A percentile compares a stretch with the other conserved stretches of the same genome.
Evolutionary conservation across 257 asterid genomes (phyloP).

Genomic region (Scutellaria galericulata): DNA sequence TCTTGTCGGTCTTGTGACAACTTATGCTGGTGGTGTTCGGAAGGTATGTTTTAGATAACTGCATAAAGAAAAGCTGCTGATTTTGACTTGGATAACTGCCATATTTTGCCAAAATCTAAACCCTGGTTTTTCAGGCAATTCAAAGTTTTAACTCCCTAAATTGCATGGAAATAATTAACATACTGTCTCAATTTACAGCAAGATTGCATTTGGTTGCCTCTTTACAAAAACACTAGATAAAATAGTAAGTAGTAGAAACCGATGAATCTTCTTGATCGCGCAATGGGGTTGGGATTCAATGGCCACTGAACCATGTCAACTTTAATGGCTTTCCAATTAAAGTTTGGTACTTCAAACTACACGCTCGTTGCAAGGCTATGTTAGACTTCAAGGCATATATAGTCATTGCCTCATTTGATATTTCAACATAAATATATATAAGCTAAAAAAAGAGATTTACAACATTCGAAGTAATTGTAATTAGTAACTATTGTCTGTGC

Average conservation of each 20-base stretch:
- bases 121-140: neutral
- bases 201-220: neutral
- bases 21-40: conserved; percentile 96
- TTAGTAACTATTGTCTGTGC: neutral
- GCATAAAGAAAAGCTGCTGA: conserved; percentile 13
- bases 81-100: conserved; percentile 20
- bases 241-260: neutral
- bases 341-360: neutral
- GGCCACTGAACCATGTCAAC: conserved; percentile 10
- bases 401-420: neutral
- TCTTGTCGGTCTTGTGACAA: conserved; percentile 95
- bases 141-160: neutral
- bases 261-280: conserved; percentile 4
- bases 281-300: conserved; percentile 8
- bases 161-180: conserved; percentile 6
- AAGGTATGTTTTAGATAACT: conserved; percentile 53
- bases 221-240: neutral
- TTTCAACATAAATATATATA: neutral
- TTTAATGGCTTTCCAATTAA: neutral
- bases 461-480: neutral
- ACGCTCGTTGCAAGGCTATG: neutral
- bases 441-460: neutral
- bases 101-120: conserved; percentile 6
- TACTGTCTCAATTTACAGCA: conserved; percentile 7
- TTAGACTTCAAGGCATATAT: neutral